Base-by-base conservation (phyloP, 176 grass and related monocot species). In the Raddia guianensis region DNA sequence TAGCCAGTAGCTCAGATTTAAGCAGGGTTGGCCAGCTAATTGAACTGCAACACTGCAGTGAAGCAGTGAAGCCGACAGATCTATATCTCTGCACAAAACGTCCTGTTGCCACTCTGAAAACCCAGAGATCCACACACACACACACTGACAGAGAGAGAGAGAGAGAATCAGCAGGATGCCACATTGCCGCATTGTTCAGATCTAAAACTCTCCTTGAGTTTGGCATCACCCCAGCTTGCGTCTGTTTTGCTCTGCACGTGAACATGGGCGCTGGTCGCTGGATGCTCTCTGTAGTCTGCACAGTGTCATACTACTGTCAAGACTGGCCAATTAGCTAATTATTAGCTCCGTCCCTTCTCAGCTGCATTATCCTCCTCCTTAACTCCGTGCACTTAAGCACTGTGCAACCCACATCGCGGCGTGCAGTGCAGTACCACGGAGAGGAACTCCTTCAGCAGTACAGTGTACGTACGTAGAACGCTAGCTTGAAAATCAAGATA, bases 21-120 rank as follows among this genome's bases (percentile, higher is more conserved):
- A 46, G 12, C 63, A 40, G 75, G 27, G 69, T 46, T 88, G 80
- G 61, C 75, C 52, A 79, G 52, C n/a, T 83, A 80, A 52, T 40
- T 40, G 3, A 40, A 40, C 37, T 40, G 37, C 37, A 40, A 40
- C 37, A 79, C 52, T 78, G 35, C 54, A 14, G 68, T 63, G 53
- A 61, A 68, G 9, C 34, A 20, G 81, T n/a, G n/a, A n/a, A n/a
- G 80, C 87, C 75, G 70, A 89, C n/a, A n/a, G n/a, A n/a, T 75
- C 81, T 60, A 9, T 35, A 2, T 43, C 6, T 12, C 44, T 68
- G 53, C 61, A 54, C 46, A 20, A 45, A 9, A 43, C 60, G 60
- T 43, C 8, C n/a, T 83, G 51, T 67, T 72, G 32, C 75, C 57
- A 6, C 66, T 67, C 70, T 34, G 52, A 63, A 52, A 62, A 12